These are phyloP conservation scores for Fusarium musae DNA, from an alignment of 2,329 filamentous ascomycete species.

Conservation along the genomic window DNA sequence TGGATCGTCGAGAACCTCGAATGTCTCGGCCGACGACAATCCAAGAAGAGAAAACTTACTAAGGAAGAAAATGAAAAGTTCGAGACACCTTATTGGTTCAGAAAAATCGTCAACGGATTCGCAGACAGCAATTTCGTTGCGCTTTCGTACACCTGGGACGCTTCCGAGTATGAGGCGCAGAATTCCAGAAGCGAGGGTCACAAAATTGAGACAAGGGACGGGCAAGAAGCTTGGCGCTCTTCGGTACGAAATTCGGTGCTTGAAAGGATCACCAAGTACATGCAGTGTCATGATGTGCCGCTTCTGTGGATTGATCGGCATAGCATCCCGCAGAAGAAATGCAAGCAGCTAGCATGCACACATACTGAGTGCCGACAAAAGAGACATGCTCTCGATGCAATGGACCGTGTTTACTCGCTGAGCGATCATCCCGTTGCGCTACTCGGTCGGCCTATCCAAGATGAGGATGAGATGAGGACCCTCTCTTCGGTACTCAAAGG, in stretches of 20 bases:
- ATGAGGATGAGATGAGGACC: constrained; percentile 11
- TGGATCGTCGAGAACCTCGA: constrained; percentile 38
- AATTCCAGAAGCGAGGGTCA: neutral
- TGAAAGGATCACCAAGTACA: constrained; percentile 40
- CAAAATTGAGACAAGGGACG: constrained; percentile 15
- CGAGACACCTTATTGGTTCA: constrained; percentile 16
- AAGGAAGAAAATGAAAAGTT: neutral
- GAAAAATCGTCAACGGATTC: constrained; percentile 19
- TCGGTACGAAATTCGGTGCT: constrained; percentile 42
- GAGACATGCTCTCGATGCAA: constrained; percentile 43
- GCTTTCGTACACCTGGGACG: constrained; percentile 32
- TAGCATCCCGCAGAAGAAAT: constrained; percentile 42
- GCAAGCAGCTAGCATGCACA: constrained; percentile 17
- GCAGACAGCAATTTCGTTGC: constrained; percentile 15
- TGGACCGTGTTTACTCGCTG: constrained; percentile 49
- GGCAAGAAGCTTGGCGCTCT: constrained; percentile 8
- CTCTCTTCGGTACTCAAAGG: constrained; percentile 34
- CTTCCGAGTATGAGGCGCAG: constrained; percentile 18
- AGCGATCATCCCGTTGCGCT: constrained; percentile 47
- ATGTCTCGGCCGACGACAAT: constrained; percentile 15
- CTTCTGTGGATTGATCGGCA: constrained; percentile 48
- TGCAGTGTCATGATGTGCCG: constrained; percentile 28
- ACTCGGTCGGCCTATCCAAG: constrained; percentile 35
- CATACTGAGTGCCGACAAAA: constrained; percentile 41
- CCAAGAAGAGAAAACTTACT: constrained; percentile 12